phyloP scores from a whole-genome alignment of 345 rosid genomes.

The Noccaea bulbosa region DNA sequence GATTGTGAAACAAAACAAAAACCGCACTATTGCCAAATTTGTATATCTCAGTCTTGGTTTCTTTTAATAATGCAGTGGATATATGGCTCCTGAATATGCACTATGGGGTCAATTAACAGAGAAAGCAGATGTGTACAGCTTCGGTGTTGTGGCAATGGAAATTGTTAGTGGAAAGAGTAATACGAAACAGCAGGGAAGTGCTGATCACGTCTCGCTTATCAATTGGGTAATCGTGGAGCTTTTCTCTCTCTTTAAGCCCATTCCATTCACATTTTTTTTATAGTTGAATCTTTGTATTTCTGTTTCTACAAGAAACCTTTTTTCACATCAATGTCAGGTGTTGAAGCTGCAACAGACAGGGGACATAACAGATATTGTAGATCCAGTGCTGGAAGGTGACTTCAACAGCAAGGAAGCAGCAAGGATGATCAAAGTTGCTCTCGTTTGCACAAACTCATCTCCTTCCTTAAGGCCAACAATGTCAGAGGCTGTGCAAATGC shows the following conservation, averaged over 20 bases:
- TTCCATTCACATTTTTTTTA: no score
- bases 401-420: conserved; percentile 42
- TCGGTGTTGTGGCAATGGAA: conserved; percentile 53
- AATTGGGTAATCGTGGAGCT: conserved; percentile 51
- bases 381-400: conserved; percentile 35
- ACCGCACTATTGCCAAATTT: no score
- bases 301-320: neutral
- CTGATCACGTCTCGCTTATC: conserved; percentile 41
- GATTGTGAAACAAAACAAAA: neutral
- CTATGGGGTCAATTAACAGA: conserved; percentile 52
- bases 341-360: conserved; percentile 38
- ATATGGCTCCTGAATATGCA: conserved; percentile 54
- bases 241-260: no score
- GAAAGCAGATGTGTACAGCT: conserved; percentile 59
- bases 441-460: conserved; percentile 52
- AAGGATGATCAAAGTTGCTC: conserved; percentile 49
- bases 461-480: conserved; percentile 49
- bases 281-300: neutral
- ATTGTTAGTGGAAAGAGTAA: conserved; percentile 50
- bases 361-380: conserved; percentile 44
- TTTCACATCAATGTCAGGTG: conserved; percentile 34
- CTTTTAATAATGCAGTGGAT: conserved; percentile 37
- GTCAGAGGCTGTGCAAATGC: conserved; percentile 51
- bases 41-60: neutral
- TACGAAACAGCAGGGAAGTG: conserved; percentile 16